These are phyloP conservation scores for Zygosaccharomyces lentus DNA, from an alignment of 805 yeast genomes.

Conservation along the genomic window DNA sequence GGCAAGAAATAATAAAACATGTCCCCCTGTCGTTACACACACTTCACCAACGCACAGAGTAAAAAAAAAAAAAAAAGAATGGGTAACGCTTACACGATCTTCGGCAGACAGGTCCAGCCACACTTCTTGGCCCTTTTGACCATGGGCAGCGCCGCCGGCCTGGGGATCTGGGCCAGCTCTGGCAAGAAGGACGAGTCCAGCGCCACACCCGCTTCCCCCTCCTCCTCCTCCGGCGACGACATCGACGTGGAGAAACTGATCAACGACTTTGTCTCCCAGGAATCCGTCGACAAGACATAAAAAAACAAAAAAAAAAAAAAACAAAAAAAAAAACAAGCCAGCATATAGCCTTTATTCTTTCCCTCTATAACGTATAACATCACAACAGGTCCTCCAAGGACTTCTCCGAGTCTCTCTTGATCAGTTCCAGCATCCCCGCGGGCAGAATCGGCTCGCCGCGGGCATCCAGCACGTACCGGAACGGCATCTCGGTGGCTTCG, in stretches of 20 bases:
- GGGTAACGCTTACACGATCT: constrained; percentile 60
- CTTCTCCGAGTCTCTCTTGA: constrained; percentile 81
- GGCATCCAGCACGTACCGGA: constrained; percentile 71
- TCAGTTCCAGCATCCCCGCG: constrained; percentile 82
- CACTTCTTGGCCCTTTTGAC: constrained; percentile 84
- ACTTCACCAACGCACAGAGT: background rate
- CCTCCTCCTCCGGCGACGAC: constrained; percentile 15
- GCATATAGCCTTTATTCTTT: constrained; percentile 6
- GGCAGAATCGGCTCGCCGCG: constrained; percentile 79
- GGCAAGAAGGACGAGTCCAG: constrained; percentile 5
- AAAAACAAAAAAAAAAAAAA: no score
- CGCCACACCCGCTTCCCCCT: background rate
- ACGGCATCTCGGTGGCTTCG: constrained; percentile 98
- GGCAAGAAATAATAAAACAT: no score
- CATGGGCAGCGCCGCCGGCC: constrained; percentile 20
- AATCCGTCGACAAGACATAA: constrained; percentile 8
- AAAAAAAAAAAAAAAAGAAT: constrained; percentile 11
- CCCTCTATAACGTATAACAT: background rate
- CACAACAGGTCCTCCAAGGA: constrained; percentile 60
- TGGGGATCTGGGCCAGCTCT: constrained; percentile 14
- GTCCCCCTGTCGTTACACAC: no score
- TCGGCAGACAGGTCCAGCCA: constrained; percentile 81
- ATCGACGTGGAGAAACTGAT: constrained; percentile 28
- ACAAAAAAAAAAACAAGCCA: background rate
- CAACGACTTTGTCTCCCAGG: constrained; percentile 24